phyloP scores from a whole-genome alignment of 805 yeast genomes.

The Crinitomyces ghanaensis region DNA sequence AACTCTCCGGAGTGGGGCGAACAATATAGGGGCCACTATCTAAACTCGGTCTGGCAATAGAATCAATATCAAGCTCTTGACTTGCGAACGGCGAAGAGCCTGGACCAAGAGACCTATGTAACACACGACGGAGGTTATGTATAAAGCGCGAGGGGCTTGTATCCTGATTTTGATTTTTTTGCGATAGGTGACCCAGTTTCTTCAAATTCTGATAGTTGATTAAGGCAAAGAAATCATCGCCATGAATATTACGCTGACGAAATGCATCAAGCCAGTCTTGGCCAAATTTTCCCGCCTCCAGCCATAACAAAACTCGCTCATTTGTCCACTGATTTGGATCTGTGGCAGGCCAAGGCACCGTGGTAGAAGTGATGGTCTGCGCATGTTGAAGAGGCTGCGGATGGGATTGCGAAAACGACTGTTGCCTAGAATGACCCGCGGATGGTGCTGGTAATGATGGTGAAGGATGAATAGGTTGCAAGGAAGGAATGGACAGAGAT shows the following conservation, averaged over 20 bases:
- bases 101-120: constrained; percentile 21
- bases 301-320: constrained; percentile 58
- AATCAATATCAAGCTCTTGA: too few species aligned
- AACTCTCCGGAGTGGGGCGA: too few species aligned
- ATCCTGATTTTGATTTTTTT: constrained; percentile 27
- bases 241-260: constrained; percentile 42
- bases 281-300: constrained; percentile 56
- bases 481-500: too few species aligned
- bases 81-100: too few species aligned
- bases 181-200: constrained; percentile 28
- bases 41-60: too few species aligned
- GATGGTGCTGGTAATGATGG: too few species aligned
- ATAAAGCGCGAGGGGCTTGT: constrained; percentile 49
- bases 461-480: too few species aligned
- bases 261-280: constrained; percentile 64
- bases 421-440: too few species aligned
- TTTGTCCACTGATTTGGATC: constrained; percentile 60
- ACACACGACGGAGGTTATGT: constrained; percentile 38
- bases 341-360: constrained; percentile 36
- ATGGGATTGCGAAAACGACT: too few species aligned
- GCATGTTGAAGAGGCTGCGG: too few species aligned
- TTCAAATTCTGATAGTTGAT: constrained; percentile 56
- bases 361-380: constrained; percentile 8
- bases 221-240: constrained; percentile 53
- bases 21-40: too few species aligned